A percentile compares a stretch with the other conserved stretches of the same genome.
These are phyloP conservation scores for Marchantia paleacea DNA, from an alignment of 225 moss, liverwort and hornwort species.

Conservation along the genomic window DNA sequence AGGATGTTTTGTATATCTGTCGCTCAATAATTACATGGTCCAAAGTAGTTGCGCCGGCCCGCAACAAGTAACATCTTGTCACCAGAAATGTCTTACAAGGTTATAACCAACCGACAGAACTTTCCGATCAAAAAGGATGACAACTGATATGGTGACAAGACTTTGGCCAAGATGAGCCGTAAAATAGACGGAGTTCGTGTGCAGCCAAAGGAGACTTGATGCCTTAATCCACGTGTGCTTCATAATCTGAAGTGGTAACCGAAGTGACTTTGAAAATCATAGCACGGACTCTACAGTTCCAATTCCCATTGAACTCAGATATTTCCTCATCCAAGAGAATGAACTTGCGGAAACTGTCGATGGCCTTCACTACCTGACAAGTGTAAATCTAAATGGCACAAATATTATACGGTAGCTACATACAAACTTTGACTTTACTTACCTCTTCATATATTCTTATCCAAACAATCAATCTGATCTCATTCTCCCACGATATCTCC, in stretches of 20 bases:
- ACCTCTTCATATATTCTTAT: slow-evolving; percentile 44
- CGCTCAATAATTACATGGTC: no score
- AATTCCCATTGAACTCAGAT: background rate
- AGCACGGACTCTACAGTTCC: background rate
- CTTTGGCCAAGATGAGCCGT: background rate
- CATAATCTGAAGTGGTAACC: background rate
- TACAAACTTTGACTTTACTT: slow-evolving; percentile 11
- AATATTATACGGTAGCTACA: background rate
- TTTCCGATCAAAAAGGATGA: no score
- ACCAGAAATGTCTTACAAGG: no score
- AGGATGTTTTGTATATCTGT: no score
- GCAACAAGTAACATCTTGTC: no score
- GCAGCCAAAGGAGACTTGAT: background rate
- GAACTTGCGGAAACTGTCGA: background rate
- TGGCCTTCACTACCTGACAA: background rate
- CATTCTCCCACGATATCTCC: slow-evolving; percentile 29
- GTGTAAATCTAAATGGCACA: background rate
- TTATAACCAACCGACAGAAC: no score
- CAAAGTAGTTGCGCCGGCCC: no score
- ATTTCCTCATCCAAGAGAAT: background rate
- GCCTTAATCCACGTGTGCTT: background rate
- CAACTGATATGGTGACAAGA: background rate
- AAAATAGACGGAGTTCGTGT: background rate
- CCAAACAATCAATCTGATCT: slow-evolving; percentile 42
- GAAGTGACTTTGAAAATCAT: background rate